Percentiles rank a stretch among this genome's conserved stretches.
Conservation (phyloP, 257 asterid species). For the Solanum chiquidenum region DNA sequence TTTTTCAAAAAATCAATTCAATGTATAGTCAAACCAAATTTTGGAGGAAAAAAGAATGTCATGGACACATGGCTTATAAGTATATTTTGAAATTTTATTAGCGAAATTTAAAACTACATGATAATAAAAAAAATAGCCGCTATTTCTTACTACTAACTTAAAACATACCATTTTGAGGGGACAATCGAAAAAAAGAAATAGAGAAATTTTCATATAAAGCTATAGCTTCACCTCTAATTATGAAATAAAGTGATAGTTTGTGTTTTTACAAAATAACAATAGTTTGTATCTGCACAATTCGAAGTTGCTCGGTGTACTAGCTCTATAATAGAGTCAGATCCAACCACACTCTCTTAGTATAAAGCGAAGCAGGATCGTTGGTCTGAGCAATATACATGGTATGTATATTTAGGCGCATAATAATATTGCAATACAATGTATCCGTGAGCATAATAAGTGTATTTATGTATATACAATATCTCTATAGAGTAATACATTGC, state of each 20-base stretch:
- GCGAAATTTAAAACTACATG: not conserved
- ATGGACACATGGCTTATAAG: not conserved
- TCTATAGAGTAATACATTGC: not conserved
- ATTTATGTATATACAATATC: too few species aligned
- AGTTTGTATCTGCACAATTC: too few species aligned
- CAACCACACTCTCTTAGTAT: too few species aligned
- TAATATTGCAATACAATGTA: too few species aligned
- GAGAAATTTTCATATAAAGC: not conserved
- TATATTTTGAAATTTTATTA: not conserved
- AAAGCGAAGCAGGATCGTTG: not conserved
- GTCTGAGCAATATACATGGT: not conserved
- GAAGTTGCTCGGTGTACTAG: too few species aligned
- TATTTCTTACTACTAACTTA: not conserved
- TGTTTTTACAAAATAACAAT: not conserved
- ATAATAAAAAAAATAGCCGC: not conserved
- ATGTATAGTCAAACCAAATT: not conserved
- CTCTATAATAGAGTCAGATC: not conserved
- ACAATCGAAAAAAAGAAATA: not conserved
- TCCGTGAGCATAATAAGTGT: not conserved
- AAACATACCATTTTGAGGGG: not conserved
- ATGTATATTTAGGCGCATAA: not conserved
- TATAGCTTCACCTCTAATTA: too few species aligned
- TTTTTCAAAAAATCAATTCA: not conserved
- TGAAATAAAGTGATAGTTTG: not conserved
- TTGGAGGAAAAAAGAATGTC: not conserved